Evolutionary conservation across 2,329 filamentous ascomycete genomes (phyloP).

Genomic region (Ophidiomyces ophidiicola): DNA sequence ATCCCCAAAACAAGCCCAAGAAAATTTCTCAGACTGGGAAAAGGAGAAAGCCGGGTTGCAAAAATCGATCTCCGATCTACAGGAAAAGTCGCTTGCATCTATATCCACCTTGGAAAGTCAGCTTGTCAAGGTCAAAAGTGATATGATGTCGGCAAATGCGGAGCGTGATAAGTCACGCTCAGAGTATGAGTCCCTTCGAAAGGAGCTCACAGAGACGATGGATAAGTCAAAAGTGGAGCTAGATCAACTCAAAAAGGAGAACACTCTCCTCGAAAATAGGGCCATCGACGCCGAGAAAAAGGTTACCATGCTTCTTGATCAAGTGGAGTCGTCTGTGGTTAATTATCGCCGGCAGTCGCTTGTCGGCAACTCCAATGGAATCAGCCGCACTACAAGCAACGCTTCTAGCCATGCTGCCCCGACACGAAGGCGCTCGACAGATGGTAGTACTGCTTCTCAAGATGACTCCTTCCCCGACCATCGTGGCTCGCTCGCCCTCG

Average conservation of each 20-base stretch:
- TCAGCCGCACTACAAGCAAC: constrained; percentile 43
- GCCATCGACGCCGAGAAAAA: constrained; percentile 85
- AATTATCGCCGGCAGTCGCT: constrained; percentile 74
- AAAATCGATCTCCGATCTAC: constrained; percentile 54
- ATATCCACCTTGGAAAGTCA: constrained; percentile 58
- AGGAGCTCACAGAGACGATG: constrained; percentile 45
- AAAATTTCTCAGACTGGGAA: constrained; percentile 56
- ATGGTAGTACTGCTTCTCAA: constrained; percentile 33
- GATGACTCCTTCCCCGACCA: constrained; percentile 38
- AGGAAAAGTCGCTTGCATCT: constrained; percentile 55
- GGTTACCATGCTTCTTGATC: constrained; percentile 82
- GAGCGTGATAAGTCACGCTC: constrained; percentile 58
- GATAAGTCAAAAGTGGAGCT: constrained; percentile 55
- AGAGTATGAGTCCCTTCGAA: constrained; percentile 42
- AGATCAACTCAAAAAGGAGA: constrained; percentile 72
- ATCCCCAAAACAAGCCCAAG: constrained; percentile 27
- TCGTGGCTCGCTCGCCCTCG: constrained; percentile 56
- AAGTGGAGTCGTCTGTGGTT: constrained; percentile 86
- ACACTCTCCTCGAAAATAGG: constrained; percentile 65
- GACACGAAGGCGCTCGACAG: constrained; percentile 26
- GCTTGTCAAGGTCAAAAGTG: constrained; percentile 54
- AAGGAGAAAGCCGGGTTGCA: constrained; percentile 57
- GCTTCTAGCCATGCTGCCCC: constrained; percentile 39
- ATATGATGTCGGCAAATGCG: constrained; percentile 52
- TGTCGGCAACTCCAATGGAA: constrained; percentile 27